Base-by-base conservation (phyloP, 2,329 filamentous ascomycete species). In the Colletotrichum musae region DNA sequence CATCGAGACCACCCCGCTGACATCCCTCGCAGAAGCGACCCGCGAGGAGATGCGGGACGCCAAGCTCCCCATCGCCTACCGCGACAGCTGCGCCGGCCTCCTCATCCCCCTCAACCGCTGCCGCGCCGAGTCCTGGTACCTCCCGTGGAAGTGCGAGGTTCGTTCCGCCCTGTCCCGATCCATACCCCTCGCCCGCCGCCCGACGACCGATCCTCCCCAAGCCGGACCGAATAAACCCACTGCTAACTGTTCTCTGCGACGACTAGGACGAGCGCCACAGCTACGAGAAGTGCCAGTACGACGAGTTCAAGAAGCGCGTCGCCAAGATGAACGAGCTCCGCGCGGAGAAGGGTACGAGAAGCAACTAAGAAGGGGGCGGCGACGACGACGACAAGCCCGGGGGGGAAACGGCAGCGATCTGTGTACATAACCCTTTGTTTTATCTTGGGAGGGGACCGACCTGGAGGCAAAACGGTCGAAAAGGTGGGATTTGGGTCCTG, bases 241-340 rank as follows among this genome's bases (percentile, higher is more conserved):
- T 18, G 68, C 67, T 71, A 62, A 70, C 61, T 4, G 2, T 36
- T 13, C 1, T 63, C 41, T 6, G 67, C 45, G 50, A 4, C 39
- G 45, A 67, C 69, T 79, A 98, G 96, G 91, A 94, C 81, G 96
- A 99, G 87, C 89, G 96, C 86, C 96, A 99, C 85, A 92, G 91
- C 78, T 99, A 99, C 87, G 96, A 99, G 82, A 98, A 98, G 83
- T 99, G 96, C 89, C 96, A 99, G 80, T 99, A 99, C 84, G 93
- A 93, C 73, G 96, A 98, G 82, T 99, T 99, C 88, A 97, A 97
- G 91, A 94, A 95, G 88, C 91, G 96, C 68, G 96, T 99, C 73
- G 94, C 93, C 79, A 98, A 97, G 91, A 99, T 99, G 96, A 91
- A 98, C 77, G 95, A 99, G 86, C 84, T 99, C 79, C 89, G 94